Evolutionary conservation across 169 alveolate genomes (phyloP), one percentile per base, ranked within the genome.

Genomic region (Plasmodium relictum): DNA sequence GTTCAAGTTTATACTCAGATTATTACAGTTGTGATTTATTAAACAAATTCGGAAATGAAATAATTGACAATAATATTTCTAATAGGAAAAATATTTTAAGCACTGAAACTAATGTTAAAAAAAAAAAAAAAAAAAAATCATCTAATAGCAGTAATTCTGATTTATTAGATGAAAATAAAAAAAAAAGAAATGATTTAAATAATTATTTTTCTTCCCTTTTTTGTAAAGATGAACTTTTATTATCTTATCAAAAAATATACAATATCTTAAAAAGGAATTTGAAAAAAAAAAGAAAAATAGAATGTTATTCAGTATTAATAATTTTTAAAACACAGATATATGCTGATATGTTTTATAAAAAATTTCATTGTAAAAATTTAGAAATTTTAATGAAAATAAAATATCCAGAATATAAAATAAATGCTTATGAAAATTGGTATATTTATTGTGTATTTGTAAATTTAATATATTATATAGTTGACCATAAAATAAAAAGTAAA

Each of bases 341-440:
- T 71, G 91, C 91, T 0, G 91, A 83, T 48, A 83, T 83, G 91
- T 83, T 83, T 31, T 83, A 68, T 56, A 66, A 72, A 56, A 72
- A 83, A 20, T 83, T 52, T 3, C 91, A 83, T 48, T 83, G 91
- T 48, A 68, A 44, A 45, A 24, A 44, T 68, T 37, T 83, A 50
- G 20, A 69, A 8, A 44, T 58, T 18, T 56, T 66, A 10, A 45
- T 44, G 44, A 45, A 58, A 42, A 6, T 14, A 41, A 72, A 72
- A 7, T 14, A 16, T 8, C 9, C 70, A 14, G n/a, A 42, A 58
- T 3, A 48, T 26, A 54, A 61, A 26, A 20, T 45, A 37, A 8
- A 7, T 66, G 14, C 52, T 54, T 31, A 52, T 39, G 54, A 72
- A 22, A 59, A 54, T 16, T 83, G 91, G 91, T 16, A 83, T 56